phyloP scores from a whole-genome alignment of 2,329 filamentous ascomycete genomes.

The Ophiostoma novo-ulmi region DNA sequence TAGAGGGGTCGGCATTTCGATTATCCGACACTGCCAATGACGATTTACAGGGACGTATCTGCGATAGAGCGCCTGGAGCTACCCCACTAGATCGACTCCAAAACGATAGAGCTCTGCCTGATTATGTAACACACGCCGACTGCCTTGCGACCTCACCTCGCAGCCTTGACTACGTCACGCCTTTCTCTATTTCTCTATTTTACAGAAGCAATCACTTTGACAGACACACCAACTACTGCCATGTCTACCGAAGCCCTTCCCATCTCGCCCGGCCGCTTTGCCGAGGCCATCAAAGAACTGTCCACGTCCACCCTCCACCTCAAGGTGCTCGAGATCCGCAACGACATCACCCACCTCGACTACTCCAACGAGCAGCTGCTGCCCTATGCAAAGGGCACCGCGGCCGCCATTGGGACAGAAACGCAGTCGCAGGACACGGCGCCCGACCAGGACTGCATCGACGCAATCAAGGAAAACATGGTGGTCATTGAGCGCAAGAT shows the following conservation, averaged over 20 bases:
- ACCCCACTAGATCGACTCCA: conserved; percentile 11
- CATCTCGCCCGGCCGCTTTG: conserved; percentile 59
- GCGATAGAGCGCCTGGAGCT: conserved; percentile 10
- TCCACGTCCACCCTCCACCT: conserved; percentile 62
- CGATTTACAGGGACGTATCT: not conserved
- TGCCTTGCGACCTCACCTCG: not conserved
- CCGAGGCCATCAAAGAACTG: conserved; percentile 61
- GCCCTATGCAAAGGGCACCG: conserved; percentile 56
- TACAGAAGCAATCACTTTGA: not conserved
- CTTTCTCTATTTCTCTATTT: not conserved
- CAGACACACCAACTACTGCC: not conserved
- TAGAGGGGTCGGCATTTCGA: conserved; percentile 19
- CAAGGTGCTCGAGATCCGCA: conserved; percentile 70
- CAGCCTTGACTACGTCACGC: not conserved
- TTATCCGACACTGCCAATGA: conserved; percentile 15
- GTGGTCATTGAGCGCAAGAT: conserved; percentile 63
- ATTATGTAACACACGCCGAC: conserved; percentile 1
- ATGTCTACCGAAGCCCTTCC: conserved; percentile 47
- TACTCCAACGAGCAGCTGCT: conserved; percentile 68
- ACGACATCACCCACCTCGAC: conserved; percentile 67
- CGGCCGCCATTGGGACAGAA: conserved; percentile 32
- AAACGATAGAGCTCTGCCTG: not conserved
- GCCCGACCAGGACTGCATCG: conserved; percentile 65
- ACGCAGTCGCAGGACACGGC: conserved; percentile 26
- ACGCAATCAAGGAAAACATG: conserved; percentile 69